phyloP scores from a whole-genome alignment of 1,139 yeast genomes.

The Suhomyces wounanorum region DNA sequence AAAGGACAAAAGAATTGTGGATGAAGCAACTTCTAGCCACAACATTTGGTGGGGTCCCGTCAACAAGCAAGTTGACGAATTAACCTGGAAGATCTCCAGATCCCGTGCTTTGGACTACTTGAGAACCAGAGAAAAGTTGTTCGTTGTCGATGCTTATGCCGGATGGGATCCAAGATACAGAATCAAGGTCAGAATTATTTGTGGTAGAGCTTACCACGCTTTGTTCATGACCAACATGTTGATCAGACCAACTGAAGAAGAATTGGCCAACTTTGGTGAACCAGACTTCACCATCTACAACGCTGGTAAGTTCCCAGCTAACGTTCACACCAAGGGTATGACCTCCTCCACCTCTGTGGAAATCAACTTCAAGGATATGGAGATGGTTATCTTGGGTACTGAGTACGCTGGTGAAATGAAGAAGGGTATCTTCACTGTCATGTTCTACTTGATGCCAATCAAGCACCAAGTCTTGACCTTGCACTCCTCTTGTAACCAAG shows the following conservation, averaged over 20 bases:
- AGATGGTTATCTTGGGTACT: constrained; percentile 97
- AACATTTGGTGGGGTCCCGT: constrained; percentile 99
- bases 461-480: constrained; percentile 88
- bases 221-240: constrained; percentile 98
- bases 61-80: constrained; percentile 90
- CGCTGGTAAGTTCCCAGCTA: constrained; percentile 99
- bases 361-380: constrained; percentile 96
- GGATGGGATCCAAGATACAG: constrained; percentile 99
- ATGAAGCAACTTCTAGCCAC: constrained; percentile 80
- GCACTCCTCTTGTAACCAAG: constrained; percentile 96
- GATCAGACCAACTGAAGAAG: constrained; percentile 92
- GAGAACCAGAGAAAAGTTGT: constrained; percentile 92
- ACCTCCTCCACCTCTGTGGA: constrained; percentile 95
- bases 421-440: constrained; percentile 97
- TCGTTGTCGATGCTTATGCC: constrained; percentile 94
- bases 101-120: constrained; percentile 96
- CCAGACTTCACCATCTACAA: constrained; percentile 98
- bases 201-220: constrained; percentile 99
- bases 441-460: constrained; percentile 98
- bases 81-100: constrained; percentile 94
- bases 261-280: constrained; percentile 86
- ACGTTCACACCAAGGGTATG: constrained; percentile 96
- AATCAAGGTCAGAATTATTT: constrained; percentile 92
- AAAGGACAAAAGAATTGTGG: constrained; percentile 96
- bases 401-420: constrained; percentile 99